Conservation (phyloP, 2,329 filamentous ascomycete genomes). For the Purpureocillium takamizusanense region DNA sequence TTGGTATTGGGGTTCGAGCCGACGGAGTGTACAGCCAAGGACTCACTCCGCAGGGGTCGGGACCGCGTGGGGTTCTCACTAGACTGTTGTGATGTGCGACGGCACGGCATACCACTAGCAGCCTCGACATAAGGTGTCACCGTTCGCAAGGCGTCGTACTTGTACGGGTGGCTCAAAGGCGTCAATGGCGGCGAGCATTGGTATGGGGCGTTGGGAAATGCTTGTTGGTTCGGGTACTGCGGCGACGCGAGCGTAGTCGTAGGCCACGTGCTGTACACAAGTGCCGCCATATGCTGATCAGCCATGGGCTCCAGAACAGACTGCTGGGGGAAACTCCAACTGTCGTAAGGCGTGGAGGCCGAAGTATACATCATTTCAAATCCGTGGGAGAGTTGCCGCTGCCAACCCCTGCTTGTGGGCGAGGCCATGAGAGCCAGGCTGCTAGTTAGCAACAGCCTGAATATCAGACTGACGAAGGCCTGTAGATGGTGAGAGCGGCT, state of each 20-base stretch:
- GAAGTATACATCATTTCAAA: no score
- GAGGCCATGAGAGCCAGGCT: no score
- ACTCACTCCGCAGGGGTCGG: slow-evolving; percentile 21
- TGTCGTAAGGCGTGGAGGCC: no score
- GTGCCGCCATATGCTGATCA: no score
- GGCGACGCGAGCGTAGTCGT: slow-evolving; percentile 31
- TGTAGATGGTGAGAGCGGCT: no score
- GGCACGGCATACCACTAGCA: slow-evolving; percentile 13
- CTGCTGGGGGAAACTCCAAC: no score
- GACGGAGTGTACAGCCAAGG: slow-evolving; percentile 16
- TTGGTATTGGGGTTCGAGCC: slow-evolving; percentile 17
- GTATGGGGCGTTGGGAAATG: slow-evolving; percentile 36
- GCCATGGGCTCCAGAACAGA: no score
- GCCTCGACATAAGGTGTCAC: slow-evolving; percentile 13
- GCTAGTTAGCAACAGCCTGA: no score
- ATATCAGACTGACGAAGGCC: no score
- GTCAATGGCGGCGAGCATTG: slow-evolving; percentile 24
- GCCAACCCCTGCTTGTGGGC: no score
- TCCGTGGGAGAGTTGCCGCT: no score
- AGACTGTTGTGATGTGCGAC: slow-evolving; percentile 16
- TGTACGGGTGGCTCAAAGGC: slow-evolving; percentile 22
- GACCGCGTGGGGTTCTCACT: slow-evolving; percentile 24
- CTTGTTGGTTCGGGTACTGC: slow-evolving; percentile 31
- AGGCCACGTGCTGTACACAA: slow-evolving; percentile 13
- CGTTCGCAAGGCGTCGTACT: slow-evolving; percentile 14